Base-by-base conservation (phyloP, 2,329 filamentous ascomycete species). In the Fusarium pseudocircinatum region DNA sequence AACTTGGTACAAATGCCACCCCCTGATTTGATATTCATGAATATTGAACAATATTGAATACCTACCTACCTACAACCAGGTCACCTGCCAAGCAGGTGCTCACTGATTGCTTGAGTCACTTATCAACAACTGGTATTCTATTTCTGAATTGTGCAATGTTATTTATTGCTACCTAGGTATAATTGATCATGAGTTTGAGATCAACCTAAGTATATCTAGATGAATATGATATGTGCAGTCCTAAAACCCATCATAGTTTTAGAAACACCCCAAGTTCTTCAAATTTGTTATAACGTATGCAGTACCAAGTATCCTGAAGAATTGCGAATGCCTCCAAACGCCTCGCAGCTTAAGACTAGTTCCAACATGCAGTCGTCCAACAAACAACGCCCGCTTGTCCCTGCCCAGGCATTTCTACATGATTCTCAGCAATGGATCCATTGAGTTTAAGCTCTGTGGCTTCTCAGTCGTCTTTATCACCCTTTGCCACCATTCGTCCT, bases 401-500 rank as follows among this genome's bases (percentile, higher is more conserved):
- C 42, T 53, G 56, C 28, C 54, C 50, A 46, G 60, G 59, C 39
- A 49, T 72, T 47, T 60, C 47, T 57, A 60, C 32, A 39, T 60
- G 49, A 46, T 43, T n/a, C 32, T 50, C 46, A 28, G 34, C 36
- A 47, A 32, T 37, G 39, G n/a, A 47, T 42, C 26, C 32, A 42
- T 40, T 20, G 7, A 40, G 18, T 10, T 18, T 34, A 43, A 54
- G 42, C 24, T 47, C n/a, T 58, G 28, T 22, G 32, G 43, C 53
- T 16, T 53, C 57, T 63, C 15, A 74, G 46, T 74, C 72, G 54
- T 74, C 60, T 53, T 74, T 74, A 30, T 59, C 69, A 20, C 82
- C 84, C 73, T 86, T 87, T 47, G 73, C 75, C 16, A 75, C 79
- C 22, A 79, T 73, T 49, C 85, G 82, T 28, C 83, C 84, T 40